Base-by-base conservation (phyloP, 306 rosid genomes). In the Lablab purpureus region DNA sequence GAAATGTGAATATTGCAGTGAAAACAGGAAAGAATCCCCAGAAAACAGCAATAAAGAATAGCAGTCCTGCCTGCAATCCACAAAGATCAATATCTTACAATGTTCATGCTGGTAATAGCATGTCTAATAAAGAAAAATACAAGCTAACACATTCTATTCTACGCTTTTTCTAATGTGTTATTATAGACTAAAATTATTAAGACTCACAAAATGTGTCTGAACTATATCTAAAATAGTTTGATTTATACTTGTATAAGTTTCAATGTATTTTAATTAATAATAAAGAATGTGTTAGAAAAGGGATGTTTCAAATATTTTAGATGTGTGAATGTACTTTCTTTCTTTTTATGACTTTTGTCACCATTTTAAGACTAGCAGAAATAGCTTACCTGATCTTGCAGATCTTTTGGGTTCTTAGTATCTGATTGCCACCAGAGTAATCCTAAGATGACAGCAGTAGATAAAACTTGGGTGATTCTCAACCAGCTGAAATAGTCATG, bases 1-100 rank as follows among this genome's bases (percentile, higher is more conserved):
- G 99, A 78, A 96, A 96, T 59, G 99, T 90, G 71, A 96, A 96
- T 76, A 96, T 93, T 40, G 98, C 94, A 2, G 98, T 93, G 87
- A 93, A 95, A 59, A 96, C 97, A 0, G 99, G 99, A 70, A 96
- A 96, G 82, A 96, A 96, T 50, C 98, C 99, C 99, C 99, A 96
- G 67, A 96, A 96, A 9, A 96, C 98, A 0, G 98, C 92, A 58
- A 96, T 96, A 73, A 96, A 96, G 96, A 96, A 96, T 65, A 96
- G 92, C 18, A 96, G 71, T 18, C 99, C 99, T 23, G 97, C 99
- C 99, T 96, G 91, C 77, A 89, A 56, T 66, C 23, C 84, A 51
- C 14, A 80, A 67, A 58, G 40, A 13, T 68, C 14, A 17, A 32
- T 41, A 12, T 18, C 67, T 59, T 62, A 6, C 46, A 30, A 47